phyloP scores from a whole-genome alignment of 768 basidiomycete species.

The Boletus eberwhitei region DNA sequence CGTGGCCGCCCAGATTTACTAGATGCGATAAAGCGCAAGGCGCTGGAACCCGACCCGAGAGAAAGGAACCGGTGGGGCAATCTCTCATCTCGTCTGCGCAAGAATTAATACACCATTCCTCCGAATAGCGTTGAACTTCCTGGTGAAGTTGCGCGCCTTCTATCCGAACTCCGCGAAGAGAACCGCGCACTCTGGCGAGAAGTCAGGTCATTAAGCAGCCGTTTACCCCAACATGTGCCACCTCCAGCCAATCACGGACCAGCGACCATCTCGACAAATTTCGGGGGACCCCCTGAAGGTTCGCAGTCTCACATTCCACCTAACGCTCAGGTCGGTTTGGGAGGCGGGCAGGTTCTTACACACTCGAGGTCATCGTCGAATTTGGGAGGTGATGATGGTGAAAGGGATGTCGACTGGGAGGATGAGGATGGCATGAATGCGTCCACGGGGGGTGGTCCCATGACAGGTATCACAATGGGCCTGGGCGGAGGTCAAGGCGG shows the following conservation, averaged over 20 bases:
- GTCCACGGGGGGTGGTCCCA: constrained; percentile 1
- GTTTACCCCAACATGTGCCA: constrained; percentile 19
- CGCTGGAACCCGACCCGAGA: constrained; percentile 73
- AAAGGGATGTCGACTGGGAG: constrained; percentile 29
- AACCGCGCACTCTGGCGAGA: constrained; percentile 56
- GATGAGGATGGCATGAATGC: constrained; percentile 25
- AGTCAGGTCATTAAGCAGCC: constrained; percentile 17
- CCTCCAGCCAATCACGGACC: background rate
- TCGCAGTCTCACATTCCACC: constrained; percentile 10
- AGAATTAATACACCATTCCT: constrained; percentile 19
- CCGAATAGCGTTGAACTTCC: constrained; percentile 71
- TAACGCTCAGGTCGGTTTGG: constrained; percentile 7
- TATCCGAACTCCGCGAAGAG: constrained; percentile 69
- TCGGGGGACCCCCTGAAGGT: constrained; percentile 7
- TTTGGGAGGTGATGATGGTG: constrained; percentile 22
- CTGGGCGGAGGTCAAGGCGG: constrained; percentile 13
- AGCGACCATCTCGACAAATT: constrained; percentile 1
- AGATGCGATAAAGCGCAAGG: constrained; percentile 85
- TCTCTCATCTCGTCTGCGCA: background rate
- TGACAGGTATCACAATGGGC: constrained; percentile 13
- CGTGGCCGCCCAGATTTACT: constrained; percentile 77
- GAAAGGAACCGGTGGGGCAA: constrained; percentile 27
- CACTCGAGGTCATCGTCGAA: constrained; percentile 31
- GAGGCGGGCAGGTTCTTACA: constrained; percentile 15
- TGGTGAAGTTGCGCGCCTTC: constrained; percentile 57